Base-by-base conservation (phyloP, 768 basidiomycete genomes). In the Leccinum rimulosum region DNA sequence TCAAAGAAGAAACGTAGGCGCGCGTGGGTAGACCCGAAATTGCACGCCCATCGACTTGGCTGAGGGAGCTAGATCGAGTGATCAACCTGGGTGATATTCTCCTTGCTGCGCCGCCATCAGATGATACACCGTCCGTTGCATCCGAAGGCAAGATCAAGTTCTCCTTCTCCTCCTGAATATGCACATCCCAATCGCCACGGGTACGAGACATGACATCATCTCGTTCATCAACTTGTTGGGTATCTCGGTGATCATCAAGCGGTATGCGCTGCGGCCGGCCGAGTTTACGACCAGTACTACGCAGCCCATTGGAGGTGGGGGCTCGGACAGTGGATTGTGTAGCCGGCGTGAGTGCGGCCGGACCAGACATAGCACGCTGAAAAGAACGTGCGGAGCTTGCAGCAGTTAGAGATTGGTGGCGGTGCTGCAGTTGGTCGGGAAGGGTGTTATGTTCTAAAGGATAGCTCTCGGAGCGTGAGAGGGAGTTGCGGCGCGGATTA, bases 391-490 rank as follows among this genome's bases (percentile, higher is more conserved):
- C 66, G 6, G 72, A 56, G 11, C 15, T 61, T 55, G 61, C 53
- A 28, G 66, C 66, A 15, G 67, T 49, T 35, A 51, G 38, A 48
- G 62, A 66, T 65, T 67, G 76, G 61, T 58, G 66, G 63, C 56
- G 75, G 59, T 66, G 69, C 61, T 47, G 76, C 56, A 50, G 68
- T 63, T 59, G 73, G 66, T 61, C 72, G 27, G 25, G 73, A 61
- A 66, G 71, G 52, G 69, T 63, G 59, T 67, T 59, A 28, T 70
- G 70, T n/a, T 80, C 75, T 8, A 77, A 69, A n/a, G 82, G 73
- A 62, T 82, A 81, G 66, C 83, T 87, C 68, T 90, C 88, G 43
- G 88, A 87, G 49, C 84, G 85, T 5, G 87, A 82, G 30, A 90
- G 78, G 0, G 87, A 82, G 19, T 76, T 68, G 56, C 84, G 79